Percentiles rank a stretch among this genome's conserved stretches.
Evolutionary conservation across 129 eudicot species (phyloP).

Genomic region (Kitagawia praeruptora): DNA sequence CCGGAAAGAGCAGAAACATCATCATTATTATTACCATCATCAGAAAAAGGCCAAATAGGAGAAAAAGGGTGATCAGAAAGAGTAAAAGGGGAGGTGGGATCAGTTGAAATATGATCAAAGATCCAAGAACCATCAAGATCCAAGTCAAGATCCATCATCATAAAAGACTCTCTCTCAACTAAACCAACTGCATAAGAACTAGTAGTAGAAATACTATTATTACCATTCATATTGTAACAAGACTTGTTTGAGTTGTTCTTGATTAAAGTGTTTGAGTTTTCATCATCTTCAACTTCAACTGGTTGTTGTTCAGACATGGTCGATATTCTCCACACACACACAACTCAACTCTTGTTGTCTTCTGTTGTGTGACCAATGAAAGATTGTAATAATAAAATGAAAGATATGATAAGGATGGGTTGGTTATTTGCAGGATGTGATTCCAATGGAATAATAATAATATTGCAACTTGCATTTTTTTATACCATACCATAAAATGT

Average conservation of each 20-base stretch:
- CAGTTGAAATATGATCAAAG: conserved; percentile 65
- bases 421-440: background rate
- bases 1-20: conserved; percentile 2
- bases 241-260: background rate
- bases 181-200: background rate
- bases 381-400: background rate
- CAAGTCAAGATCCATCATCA: conserved; percentile 78
- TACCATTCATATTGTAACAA: background rate
- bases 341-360: conserved; percentile 1
- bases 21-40: conserved; percentile 3
- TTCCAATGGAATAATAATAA: background rate
- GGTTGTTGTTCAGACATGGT: conserved; percentile 10
- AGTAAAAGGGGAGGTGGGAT: conserved; percentile 42
- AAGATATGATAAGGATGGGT: background rate
- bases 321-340: background rate
- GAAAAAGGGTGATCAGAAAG: conserved; percentile 70
- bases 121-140: conserved; percentile 72
- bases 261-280: background rate
- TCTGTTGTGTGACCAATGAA: background rate
- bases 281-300: conserved; percentile 23
- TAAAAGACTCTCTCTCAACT: conserved; percentile 11
- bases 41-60: conserved; percentile 47
- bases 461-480: background rate
- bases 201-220: background rate
- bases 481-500: too few relatives aligned